phyloP scores from a whole-genome alignment of 495 filamentous ascomycete species.

The Penicillium paradoxum region DNA sequence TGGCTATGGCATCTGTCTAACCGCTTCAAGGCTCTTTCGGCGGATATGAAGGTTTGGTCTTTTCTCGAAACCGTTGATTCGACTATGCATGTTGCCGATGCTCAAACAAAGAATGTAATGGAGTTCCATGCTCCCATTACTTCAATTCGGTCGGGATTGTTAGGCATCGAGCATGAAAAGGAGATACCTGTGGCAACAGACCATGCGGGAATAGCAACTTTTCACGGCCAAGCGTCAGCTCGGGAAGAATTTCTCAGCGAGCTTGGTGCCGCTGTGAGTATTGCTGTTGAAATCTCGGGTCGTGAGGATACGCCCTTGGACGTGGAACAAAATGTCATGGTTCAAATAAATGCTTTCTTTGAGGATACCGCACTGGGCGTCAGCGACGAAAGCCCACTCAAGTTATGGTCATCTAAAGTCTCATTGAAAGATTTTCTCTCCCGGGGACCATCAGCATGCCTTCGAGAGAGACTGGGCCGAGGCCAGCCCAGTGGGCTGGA shows the following conservation, averaged over 20 bases:
- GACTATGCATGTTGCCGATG: constrained; percentile 42
- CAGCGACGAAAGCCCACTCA: constrained; percentile 40
- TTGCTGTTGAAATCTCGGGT: constrained; percentile 38
- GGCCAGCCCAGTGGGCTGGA: constrained; percentile 22
- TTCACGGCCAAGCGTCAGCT: constrained; percentile 49
- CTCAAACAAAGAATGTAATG: constrained; percentile 24
- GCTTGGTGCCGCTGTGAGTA: constrained; percentile 38
- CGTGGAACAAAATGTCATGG: constrained; percentile 48
- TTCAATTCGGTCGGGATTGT: constrained; percentile 55
- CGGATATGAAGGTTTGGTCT: constrained; percentile 62
- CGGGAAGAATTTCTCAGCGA: constrained; percentile 48
- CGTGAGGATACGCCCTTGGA: constrained; percentile 38
- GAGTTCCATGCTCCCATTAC: constrained; percentile 53
- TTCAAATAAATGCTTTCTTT: constrained; percentile 60
- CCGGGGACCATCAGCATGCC: constrained; percentile 26
- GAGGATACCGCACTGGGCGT: constrained; percentile 44
- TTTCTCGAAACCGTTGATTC: constrained; percentile 63
- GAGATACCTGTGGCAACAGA: constrained; percentile 54
- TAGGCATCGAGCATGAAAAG: constrained; percentile 52
- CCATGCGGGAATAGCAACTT: constrained; percentile 53
- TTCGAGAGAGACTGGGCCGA: constrained; percentile 27
- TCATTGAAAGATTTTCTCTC: constrained; percentile 44
- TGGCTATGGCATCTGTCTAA: constrained; percentile 47
- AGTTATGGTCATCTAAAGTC: constrained; percentile 51
- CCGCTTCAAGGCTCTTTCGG: constrained; percentile 53